These are phyloP conservation scores for Torulaspora maleeae DNA, from an alignment of 805 yeast species.

Conservation along the genomic window DNA sequence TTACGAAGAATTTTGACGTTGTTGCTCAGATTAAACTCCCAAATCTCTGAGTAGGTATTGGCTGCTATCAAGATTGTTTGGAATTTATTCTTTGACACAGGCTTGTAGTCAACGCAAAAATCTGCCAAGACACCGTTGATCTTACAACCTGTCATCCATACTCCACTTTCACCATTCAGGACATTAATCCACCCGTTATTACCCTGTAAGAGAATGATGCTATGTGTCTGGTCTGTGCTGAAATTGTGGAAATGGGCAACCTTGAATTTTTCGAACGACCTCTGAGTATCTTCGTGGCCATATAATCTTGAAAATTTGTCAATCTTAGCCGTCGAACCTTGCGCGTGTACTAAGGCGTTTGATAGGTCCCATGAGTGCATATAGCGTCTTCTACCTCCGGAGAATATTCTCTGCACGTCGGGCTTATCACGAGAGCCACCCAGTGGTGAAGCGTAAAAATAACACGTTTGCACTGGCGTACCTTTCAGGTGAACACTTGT, in stretches of 20 bases:
- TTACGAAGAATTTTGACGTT: conserved; percentile 49
- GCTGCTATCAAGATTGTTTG: conserved; percentile 47
- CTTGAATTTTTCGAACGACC: conserved; percentile 81
- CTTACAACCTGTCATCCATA: conserved; percentile 81
- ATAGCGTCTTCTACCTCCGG: conserved; percentile 88
- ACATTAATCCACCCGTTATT: conserved; percentile 88
- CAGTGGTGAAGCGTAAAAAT: conserved; percentile 29
- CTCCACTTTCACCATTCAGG: conserved; percentile 71
- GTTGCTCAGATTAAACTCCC: conserved; percentile 67
- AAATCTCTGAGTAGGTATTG: conserved; percentile 79
- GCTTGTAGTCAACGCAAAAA: conserved; percentile 42
- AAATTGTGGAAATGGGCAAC: conserved; percentile 45
- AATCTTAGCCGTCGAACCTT: conserved; percentile 39
- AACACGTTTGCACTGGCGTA: conserved; percentile 74
- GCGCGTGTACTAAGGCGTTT: conserved; percentile 39
- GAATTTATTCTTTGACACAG: conserved; percentile 24
- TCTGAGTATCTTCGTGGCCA: conserved; percentile 84
- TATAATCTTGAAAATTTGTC: conserved; percentile 86
- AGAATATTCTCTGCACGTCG: conserved; percentile 51
- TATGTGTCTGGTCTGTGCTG: conserved; percentile 40
- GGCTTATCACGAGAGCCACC: conserved; percentile 1
- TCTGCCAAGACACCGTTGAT: conserved; percentile 84
- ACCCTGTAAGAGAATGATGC: conserved; percentile 73
- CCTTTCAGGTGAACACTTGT: conserved; percentile 75
- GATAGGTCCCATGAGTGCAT: conserved; percentile 90